Evolutionary conservation across 2,329 filamentous ascomycete species (phyloP), one percentile per base, ranked within the genome.

Genomic region (Clonostachys solani): DNA sequence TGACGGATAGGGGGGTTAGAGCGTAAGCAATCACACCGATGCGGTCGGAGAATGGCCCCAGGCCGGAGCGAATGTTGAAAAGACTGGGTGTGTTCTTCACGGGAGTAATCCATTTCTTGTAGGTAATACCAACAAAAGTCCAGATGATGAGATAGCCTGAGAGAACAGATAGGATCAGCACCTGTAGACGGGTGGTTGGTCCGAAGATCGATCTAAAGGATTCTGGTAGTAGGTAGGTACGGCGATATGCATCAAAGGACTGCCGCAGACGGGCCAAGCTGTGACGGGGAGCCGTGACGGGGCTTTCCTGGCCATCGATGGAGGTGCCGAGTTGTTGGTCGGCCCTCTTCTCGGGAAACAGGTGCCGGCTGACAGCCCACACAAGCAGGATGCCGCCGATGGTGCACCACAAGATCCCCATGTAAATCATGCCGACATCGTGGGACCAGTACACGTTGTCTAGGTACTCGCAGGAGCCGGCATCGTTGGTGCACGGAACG

Each of bases 11-110:
- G 0, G 87, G 87, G 0, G 86, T 89, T 10, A 91, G 73, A 1
- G 86, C 87, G 55, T 87, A 91, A 2, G 87, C 86, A 0, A 91
- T 63, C 3, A 84, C 75, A 8, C 87, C 87, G 5, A 90, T 61
- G 15, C 87, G 79, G 59, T 91, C 82, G 0, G 81, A 73, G 71
- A 80, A 90, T 0, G 83, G 80, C 1, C 86, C 86, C 0, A 91
- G 68, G 5, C 77, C 76, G 5, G 77, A 80, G 9, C 87, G 78
- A 1, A 77, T 88, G 61, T 86, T 88, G 65, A 78, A 74, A 1
- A 82, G 59, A 33, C 70, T 71, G 0, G 74, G 73, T 34, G 64
- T 66, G 13, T 70, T 70, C 59, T 81, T 80, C 45, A 89, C 77
- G 0, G 87, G 87, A 0, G 85, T 89, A 9, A 86, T 61, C 86